phyloP scores from a whole-genome alignment of 1,284 basidiomycete species.

The Cryptococcus floricola region DNA sequence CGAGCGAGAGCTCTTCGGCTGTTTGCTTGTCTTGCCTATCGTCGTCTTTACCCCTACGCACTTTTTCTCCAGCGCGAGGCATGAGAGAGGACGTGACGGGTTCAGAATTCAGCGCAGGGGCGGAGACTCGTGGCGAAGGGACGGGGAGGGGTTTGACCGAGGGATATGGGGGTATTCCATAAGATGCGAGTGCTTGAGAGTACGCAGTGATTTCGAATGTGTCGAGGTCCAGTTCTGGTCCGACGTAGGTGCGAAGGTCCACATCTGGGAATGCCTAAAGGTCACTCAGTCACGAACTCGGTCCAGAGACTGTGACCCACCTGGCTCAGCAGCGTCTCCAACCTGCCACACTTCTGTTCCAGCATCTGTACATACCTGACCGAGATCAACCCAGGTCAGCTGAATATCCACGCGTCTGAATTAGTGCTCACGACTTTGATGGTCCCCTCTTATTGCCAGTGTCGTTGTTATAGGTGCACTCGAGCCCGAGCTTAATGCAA shows the following conservation, averaged over 20 bases:
- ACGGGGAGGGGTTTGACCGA: conserved; percentile 25
- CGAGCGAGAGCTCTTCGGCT: conserved; percentile 16
- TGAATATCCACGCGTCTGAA: neutral
- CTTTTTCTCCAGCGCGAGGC: conserved; percentile 24
- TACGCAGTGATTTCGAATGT: conserved; percentile 59
- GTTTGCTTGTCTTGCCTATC: conserved; percentile 19
- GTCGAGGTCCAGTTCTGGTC: conserved; percentile 63
- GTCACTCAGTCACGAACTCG: neutral
- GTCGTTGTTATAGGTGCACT: conserved; percentile 68
- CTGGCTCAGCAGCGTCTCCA: conserved; percentile 62
- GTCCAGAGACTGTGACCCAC: conserved; percentile 45
- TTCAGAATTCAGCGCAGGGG: conserved; percentile 1
- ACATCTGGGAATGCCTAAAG: conserved; percentile 62
- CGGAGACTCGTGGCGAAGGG: neutral
- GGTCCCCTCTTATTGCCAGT: conserved; percentile 76
- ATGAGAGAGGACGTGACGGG: conserved; percentile 11
- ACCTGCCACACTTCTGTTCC: conserved; percentile 65
- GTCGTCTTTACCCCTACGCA: conserved; percentile 23
- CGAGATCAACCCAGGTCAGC: neutral
- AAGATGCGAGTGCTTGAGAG: conserved; percentile 26
- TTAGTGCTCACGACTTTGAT: conserved; percentile 64
- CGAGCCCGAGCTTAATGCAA: conserved; percentile 65
- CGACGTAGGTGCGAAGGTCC: conserved; percentile 65
- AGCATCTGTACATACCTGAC: conserved; percentile 66
- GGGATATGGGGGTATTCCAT: conserved; percentile 40